Evolutionary conservation across 192 early-diverging fungal genomes (phyloP).

Genomic region (Entomortierella chlamydospora): DNA sequence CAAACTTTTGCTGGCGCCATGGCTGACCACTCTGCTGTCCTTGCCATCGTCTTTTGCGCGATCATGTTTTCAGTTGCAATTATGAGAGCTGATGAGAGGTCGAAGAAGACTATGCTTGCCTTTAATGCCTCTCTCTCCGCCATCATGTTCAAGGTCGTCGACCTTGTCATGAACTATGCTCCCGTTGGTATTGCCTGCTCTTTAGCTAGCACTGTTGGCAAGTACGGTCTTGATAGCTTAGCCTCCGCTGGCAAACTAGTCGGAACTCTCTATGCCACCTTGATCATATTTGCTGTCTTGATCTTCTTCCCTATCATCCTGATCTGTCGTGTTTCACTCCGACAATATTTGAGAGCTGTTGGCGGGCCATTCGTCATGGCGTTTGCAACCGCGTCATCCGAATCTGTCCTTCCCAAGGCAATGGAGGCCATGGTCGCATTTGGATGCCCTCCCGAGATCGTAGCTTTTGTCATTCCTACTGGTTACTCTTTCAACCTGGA

Average conservation of each 20-base stretch:
- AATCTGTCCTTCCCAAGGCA: constrained; percentile 76
- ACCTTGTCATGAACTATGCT: constrained; percentile 72
- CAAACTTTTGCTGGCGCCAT: constrained; percentile 66
- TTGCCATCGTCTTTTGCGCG: constrained; percentile 74
- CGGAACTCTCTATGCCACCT: constrained; percentile 67
- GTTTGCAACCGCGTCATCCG: constrained; percentile 78
- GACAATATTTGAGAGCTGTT: constrained; percentile 64
- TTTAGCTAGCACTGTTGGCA: constrained; percentile 69
- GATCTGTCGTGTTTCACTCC: constrained; percentile 63
- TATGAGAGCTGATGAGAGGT: constrained; percentile 55
- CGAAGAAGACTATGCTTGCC: constrained; percentile 62
- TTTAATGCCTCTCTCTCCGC: constrained; percentile 66
- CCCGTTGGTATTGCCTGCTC: constrained; percentile 76
- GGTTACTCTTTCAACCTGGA: constrained; percentile 87
- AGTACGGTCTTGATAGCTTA: constrained; percentile 69
- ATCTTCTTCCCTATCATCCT: constrained; percentile 71
- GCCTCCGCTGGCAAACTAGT: constrained; percentile 73
- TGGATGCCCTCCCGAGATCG: constrained; percentile 73
- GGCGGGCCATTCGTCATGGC: constrained; percentile 76
- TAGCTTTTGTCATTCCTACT: constrained; percentile 74
- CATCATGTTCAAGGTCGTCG: constrained; percentile 75
- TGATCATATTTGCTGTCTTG: constrained; percentile 68
- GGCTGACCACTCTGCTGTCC: constrained; percentile 44
- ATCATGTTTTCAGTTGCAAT: constrained; percentile 73
- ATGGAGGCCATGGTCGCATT: constrained; percentile 77